Conservation (phyloP, 257 asterid genomes). For the Rehmannia glutinosa region DNA sequence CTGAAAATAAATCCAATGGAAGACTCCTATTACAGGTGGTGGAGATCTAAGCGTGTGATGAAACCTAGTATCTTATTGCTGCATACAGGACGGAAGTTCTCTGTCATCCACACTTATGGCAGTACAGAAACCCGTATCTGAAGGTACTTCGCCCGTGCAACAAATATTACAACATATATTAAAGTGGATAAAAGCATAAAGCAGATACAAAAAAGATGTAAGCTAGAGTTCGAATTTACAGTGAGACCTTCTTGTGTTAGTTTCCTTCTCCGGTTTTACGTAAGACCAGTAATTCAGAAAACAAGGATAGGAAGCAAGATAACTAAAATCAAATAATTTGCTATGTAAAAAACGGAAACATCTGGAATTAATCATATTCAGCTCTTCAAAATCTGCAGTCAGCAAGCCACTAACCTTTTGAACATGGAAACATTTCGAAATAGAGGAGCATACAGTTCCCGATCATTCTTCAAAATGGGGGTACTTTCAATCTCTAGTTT, state of each 20-base stretch:
- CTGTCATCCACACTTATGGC: not conserved
- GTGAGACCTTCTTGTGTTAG: not conserved
- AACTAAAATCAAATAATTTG: not conserved
- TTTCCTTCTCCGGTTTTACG: not conserved
- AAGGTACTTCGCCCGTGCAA: not conserved
- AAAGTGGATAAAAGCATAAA: not conserved
- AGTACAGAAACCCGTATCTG: not conserved
- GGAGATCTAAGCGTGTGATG: no score
- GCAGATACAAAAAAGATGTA: not conserved
- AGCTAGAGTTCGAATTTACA: not conserved
- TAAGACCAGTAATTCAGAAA: not conserved
- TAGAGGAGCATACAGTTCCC: slow-evolving; percentile 61
- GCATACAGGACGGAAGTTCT: not conserved
- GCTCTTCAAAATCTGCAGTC: slow-evolving; percentile 2
- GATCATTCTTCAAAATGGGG: slow-evolving; percentile 45
- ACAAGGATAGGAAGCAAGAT: not conserved
- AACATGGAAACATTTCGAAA: slow-evolving; percentile 75
- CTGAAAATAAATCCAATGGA: no score
- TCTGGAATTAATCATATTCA: not conserved
- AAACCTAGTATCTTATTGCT: no score
- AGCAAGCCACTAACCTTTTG: slow-evolving; percentile 52
- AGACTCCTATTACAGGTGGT: no score
- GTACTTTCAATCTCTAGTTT: slow-evolving; percentile 60
- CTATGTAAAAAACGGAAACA: not conserved
- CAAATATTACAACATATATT: not conserved